These are phyloP conservation scores for Rhodotorula toruloides DNA, from an alignment of 768 basidiomycete genomes.

Conservation along the genomic window DNA sequence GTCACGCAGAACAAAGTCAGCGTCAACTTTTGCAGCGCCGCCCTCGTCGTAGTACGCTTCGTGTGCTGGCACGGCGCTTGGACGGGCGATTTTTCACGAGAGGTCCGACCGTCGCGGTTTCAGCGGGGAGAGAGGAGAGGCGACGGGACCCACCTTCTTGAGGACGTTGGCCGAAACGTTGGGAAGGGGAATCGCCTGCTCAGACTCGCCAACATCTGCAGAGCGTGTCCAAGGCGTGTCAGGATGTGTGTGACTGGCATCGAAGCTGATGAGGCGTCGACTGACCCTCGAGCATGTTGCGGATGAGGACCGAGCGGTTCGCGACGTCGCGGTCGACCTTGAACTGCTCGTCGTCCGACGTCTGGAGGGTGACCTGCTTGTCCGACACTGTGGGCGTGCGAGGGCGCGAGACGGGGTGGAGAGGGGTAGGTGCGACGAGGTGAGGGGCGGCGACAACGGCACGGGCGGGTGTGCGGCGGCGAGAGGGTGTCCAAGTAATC, in stretches of 20 bases:
- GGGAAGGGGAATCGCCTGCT: constrained; percentile 88
- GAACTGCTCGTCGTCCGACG: constrained; percentile 94
- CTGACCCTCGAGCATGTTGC: constrained; percentile 98
- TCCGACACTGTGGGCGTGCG: background rate
- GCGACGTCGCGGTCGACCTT: constrained; percentile 80
- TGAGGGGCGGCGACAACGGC: background rate
- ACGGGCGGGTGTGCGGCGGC: no score
- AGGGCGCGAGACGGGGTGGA: background rate
- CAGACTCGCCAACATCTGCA: constrained; percentile 85
- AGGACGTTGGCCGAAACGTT: constrained; percentile 88
- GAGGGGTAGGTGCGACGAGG: no score
- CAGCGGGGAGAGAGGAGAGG: background rate
- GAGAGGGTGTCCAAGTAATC: background rate
- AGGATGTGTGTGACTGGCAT: background rate
- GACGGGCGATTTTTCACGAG: no score
- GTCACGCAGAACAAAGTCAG: constrained; percentile 28
- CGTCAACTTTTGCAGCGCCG: background rate
- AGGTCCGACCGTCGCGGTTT: no score
- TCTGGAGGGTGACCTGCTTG: constrained; percentile 67
- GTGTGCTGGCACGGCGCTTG: background rate
- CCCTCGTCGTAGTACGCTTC: background rate
- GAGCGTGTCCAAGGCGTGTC: background rate
- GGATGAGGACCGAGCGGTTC: constrained; percentile 81
- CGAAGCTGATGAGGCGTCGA: constrained; percentile 1
- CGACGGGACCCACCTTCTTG: constrained; percentile 65